Evolutionary conservation across 306 rosid species (phyloP).

Genomic region (Mimosa bimucronata): DNA sequence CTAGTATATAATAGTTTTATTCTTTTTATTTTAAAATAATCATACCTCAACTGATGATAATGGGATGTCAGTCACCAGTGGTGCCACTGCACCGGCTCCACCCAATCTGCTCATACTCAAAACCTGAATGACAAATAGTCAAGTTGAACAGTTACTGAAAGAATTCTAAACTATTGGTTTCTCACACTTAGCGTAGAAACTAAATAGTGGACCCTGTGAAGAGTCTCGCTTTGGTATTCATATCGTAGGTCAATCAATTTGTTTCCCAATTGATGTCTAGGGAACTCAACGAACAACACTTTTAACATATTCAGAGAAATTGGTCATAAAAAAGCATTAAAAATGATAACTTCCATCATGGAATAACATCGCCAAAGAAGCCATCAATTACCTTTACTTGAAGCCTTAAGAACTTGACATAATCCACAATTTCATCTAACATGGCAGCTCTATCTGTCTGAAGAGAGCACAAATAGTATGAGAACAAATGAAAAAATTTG

Average conservation of each 20-base stretch:
- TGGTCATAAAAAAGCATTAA: conserved; percentile 22
- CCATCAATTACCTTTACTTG: conserved; percentile 79
- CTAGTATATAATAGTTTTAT: not conserved
- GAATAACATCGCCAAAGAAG: conserved; percentile 24
- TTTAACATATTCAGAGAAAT: conserved; percentile 25
- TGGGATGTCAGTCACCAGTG: conserved; percentile 90
- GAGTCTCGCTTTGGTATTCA: conserved; percentile 33
- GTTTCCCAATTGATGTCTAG: conserved; percentile 4
- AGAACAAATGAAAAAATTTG: conserved; percentile 32
- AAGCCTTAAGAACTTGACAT: conserved; percentile 94
- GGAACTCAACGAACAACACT: conserved; percentile 27
- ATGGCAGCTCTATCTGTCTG: conserved; percentile 97
- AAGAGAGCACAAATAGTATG: conserved; percentile 33
- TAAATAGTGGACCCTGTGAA: conserved; percentile 28
- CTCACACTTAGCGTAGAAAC: conserved; percentile 28
- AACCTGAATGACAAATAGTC: conserved; percentile 65
- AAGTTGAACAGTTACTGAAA: conserved; percentile 2
- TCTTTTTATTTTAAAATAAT: not conserved
- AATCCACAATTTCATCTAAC: conserved; percentile 97
- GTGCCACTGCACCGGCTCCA: conserved; percentile 98
- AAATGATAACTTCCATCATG: conserved; percentile 20
- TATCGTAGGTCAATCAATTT: conserved; percentile 19
- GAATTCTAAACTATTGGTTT: not conserved
- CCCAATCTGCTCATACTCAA: conserved; percentile 99
- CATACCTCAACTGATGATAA: conserved; percentile 90